A percentile compares a stretch with the other conserved stretches of the same genome.
Evolutionary conservation across 2,329 filamentous ascomycete genomes (phyloP).

Genomic region (Neobulgaria alba): DNA sequence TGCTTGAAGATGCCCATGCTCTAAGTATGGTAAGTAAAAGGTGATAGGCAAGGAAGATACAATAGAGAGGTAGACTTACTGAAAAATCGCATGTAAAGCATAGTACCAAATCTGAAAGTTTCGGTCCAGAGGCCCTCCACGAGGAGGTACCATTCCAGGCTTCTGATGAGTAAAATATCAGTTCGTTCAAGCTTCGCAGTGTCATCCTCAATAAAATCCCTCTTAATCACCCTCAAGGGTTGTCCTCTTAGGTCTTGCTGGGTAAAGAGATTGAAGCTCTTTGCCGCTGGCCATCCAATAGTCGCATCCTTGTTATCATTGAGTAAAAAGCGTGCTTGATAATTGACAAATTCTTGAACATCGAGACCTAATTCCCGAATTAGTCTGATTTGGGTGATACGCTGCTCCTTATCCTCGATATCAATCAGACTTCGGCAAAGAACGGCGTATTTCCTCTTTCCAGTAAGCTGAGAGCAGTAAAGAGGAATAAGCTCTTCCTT

Average conservation of each 20-base stretch:
- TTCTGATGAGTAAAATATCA: slow-evolving; percentile 65
- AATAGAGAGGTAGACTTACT: slow-evolving; percentile 55
- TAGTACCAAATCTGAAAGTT: slow-evolving; percentile 58
- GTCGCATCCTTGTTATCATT: slow-evolving; percentile 34
- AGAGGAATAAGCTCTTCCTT: slow-evolving; percentile 75
- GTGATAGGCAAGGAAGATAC: background rate
- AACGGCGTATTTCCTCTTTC: slow-evolving; percentile 56
- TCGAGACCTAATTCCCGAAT: slow-evolving; percentile 71
- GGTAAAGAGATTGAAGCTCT: slow-evolving; percentile 42
- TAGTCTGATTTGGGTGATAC: slow-evolving; percentile 60
- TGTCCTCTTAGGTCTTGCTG: slow-evolving; percentile 33
- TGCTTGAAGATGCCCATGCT: slow-evolving; percentile 39
- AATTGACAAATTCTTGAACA: slow-evolving; percentile 61
- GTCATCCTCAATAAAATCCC: slow-evolving; percentile 62
- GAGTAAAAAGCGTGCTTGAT: slow-evolving; percentile 51
- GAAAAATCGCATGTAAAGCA: slow-evolving; percentile 76
- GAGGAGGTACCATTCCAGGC: slow-evolving; percentile 77
- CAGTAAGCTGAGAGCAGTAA: slow-evolving; percentile 73
- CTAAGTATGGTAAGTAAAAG: slow-evolving; percentile 23
- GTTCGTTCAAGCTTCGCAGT: slow-evolving; percentile 52
- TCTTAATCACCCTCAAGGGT: slow-evolving; percentile 55
- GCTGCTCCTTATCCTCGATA: slow-evolving; percentile 56
- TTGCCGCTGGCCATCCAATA: slow-evolving; percentile 33
- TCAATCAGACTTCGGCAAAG: slow-evolving; percentile 71
- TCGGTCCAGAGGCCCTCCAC: slow-evolving; percentile 64